Base-by-base conservation (phyloP, 306 rosid species). In the Prinsepia uniflora region DNA sequence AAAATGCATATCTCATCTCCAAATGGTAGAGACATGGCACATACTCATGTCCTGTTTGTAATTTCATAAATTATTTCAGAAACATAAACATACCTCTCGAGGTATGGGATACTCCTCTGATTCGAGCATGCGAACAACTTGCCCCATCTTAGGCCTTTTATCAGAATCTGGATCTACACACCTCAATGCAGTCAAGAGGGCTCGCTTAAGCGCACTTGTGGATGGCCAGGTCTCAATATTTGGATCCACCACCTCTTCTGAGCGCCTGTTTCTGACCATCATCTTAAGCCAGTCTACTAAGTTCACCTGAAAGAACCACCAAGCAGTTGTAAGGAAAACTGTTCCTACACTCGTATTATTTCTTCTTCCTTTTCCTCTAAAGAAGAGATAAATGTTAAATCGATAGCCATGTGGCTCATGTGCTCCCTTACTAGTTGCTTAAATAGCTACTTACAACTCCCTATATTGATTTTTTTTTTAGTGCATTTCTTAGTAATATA, bases 71-170 rank as follows among this genome's bases (percentile, higher is more conserved):
- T 61, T 65, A 73, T 79, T 45, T 61, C 43, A 62, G 81, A 75
- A 79, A 73, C 86, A 20, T 71, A 75, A 79, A 73, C 86, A 20
- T 71, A 89, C 98, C 96, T 92, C 96, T 75, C 98, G 82, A 18
- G 86, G 90, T 62, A 92, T 75, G 40, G 98, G 96, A 80, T 92
- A 89, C 74, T 92, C 98, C 82, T 92, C 96, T 0, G 95, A 89
- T 71, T 92, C 96, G 42, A 92, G 98, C 98, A 92, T 92, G 74
- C 96, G 95, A 43, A 85, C 95, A 76, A 92, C 96, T 86, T 92
- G 98, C 70, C 96, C 78, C 98, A 92, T 92, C 79, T 81, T 88
- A 11, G 98, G 98, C 75, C 98, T 84, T 81, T 88, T 92, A 58
- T 84, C 90, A 70, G 90, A 56, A 80, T 89, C 89, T 36, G 96